Percentiles rank a stretch among this genome's conserved stretches.
These are phyloP conservation scores for Volvariella volvacea DNA, from an alignment of 1,284 basidiomycete species.

Conservation along the genomic window DNA sequence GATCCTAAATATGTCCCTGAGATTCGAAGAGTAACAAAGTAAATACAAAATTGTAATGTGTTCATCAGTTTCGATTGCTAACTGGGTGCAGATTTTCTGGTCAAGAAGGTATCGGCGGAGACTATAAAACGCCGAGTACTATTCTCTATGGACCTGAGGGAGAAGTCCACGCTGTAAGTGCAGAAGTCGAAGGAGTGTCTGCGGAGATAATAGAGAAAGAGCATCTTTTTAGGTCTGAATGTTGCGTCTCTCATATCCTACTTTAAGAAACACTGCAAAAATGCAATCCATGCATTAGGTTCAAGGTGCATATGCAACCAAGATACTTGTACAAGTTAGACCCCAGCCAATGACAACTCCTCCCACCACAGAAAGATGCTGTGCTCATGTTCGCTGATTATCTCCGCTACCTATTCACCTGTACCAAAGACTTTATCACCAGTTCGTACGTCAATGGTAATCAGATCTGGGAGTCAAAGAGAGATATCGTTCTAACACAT, in stretches of 20 bases:
- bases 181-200: slow-evolving; percentile 12
- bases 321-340: slow-evolving; percentile 16
- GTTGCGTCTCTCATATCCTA: slow-evolving; percentile 1
- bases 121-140: slow-evolving; percentile 14
- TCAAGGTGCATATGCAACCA: slow-evolving; percentile 49
- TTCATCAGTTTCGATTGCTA: slow-evolving; percentile 1
- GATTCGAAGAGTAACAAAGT: slow-evolving; percentile 23
- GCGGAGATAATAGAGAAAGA: slow-evolving; percentile 1
- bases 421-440: slow-evolving; percentile 39
- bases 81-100: slow-evolving; percentile 9
- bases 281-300: slow-evolving; percentile 33
- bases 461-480: slow-evolving; percentile 21
- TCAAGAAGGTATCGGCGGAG: slow-evolving; percentile 11
- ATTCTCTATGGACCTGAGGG: slow-evolving; percentile 16
- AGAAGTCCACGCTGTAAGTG: slow-evolving; percentile 13
- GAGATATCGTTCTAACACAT: slow-evolving; percentile 32
- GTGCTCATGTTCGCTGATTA: slow-evolving; percentile 48
- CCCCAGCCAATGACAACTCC: slow-evolving; percentile 27
- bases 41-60: not conserved
- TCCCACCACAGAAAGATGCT: slow-evolving; percentile 39
- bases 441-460: slow-evolving; percentile 39
- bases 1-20: slow-evolving; percentile 37
- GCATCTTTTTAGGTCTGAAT: no score
- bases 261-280: no score
- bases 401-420: slow-evolving; percentile 39